Evolutionary conservation across 176 grass and related monocot genomes (phyloP).

Genomic region (Ananas comosus): DNA sequence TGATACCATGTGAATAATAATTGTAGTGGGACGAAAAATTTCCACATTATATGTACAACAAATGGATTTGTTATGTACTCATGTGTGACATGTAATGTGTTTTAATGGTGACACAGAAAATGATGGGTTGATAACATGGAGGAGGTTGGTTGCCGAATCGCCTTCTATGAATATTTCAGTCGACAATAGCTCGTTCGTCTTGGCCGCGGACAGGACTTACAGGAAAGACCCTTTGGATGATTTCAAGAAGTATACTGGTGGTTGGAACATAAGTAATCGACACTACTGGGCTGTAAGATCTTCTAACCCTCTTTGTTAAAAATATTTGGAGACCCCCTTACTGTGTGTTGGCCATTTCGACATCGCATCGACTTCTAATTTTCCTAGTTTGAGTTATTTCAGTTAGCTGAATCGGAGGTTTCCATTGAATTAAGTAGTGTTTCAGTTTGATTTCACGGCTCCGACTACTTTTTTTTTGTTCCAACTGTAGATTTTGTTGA

Average conservation of each 20-base stretch:
- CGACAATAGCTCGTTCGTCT: slow-evolving; percentile 50
- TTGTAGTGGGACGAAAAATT: background rate
- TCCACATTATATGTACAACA: background rate
- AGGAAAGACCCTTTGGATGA: slow-evolving; percentile 70
- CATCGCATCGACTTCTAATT: no score
- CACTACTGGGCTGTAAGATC: slow-evolving; percentile 84
- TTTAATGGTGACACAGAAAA: slow-evolving; percentile 18
- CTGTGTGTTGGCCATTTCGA: no score
- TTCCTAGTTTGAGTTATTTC: no score
- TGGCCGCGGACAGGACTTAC: slow-evolving; percentile 58
- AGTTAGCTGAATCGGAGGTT: no score
- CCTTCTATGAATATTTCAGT: slow-evolving; percentile 29
- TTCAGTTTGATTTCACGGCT: no score
- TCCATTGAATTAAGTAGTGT: no score
- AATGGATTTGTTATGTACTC: background rate
- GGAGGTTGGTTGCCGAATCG: slow-evolving; percentile 55
- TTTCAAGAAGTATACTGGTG: slow-evolving; percentile 56
- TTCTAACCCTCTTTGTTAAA: background rate
- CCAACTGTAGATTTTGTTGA: no score
- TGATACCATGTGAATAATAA: background rate
- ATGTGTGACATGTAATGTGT: background rate
- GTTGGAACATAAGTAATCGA: slow-evolving; percentile 79
- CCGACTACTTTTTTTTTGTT: no score
- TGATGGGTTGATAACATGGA: slow-evolving; percentile 17
- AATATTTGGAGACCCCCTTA: no score